Percentiles rank a stretch among this genome's conserved stretches.
These are phyloP conservation scores for Mycocentrospora acerina DNA, from an alignment of 2,329 filamentous ascomycete genomes.

Conservation along the genomic window DNA sequence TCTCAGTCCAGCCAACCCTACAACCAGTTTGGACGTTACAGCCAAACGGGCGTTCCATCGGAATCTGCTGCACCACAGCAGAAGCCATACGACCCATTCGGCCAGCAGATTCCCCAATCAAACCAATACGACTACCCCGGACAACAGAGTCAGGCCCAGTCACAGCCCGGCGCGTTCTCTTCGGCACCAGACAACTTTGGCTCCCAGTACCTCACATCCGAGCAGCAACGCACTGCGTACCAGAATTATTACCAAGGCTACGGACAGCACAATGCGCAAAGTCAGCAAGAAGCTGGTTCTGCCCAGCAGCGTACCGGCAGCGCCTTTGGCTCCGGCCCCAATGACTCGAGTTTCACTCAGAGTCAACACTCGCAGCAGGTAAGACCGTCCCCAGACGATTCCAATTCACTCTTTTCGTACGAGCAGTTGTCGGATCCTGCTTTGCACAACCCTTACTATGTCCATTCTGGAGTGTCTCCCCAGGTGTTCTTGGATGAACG, in stretches of 20 bases:
- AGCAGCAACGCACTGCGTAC: constrained; percentile 73
- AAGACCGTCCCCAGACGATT: constrained; percentile 21
- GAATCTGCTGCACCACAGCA: constrained; percentile 64
- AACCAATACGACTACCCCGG: constrained; percentile 52
- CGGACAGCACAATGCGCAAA: constrained; percentile 51
- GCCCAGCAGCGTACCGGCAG: constrained; percentile 76
- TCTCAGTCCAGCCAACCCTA: constrained; percentile 49
- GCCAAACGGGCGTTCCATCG: constrained; percentile 59
- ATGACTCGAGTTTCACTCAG: constrained; percentile 63
- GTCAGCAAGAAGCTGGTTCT: constrained; percentile 69
- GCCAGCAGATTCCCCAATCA: constrained; percentile 63
- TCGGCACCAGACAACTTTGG: constrained; percentile 79
- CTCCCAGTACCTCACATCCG: constrained; percentile 76
- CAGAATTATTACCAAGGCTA: constrained; percentile 64
- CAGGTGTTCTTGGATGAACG: constrained; percentile 5
- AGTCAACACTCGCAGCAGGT: constrained; percentile 62
- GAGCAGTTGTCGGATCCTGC: not conserved
- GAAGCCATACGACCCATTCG: constrained; percentile 87
- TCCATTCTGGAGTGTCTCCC: constrained; percentile 3
- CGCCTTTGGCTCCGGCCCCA: constrained; percentile 66
- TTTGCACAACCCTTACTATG: constrained; percentile 1
- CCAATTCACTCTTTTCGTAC: constrained; percentile 1
- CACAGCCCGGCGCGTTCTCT: constrained; percentile 67
- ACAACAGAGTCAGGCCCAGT: constrained; percentile 57
- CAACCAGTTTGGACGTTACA: constrained; percentile 71